Evolutionary conservation across 2,329 filamentous ascomycete species (phyloP).

Genomic region (Penicillium freii): DNA sequence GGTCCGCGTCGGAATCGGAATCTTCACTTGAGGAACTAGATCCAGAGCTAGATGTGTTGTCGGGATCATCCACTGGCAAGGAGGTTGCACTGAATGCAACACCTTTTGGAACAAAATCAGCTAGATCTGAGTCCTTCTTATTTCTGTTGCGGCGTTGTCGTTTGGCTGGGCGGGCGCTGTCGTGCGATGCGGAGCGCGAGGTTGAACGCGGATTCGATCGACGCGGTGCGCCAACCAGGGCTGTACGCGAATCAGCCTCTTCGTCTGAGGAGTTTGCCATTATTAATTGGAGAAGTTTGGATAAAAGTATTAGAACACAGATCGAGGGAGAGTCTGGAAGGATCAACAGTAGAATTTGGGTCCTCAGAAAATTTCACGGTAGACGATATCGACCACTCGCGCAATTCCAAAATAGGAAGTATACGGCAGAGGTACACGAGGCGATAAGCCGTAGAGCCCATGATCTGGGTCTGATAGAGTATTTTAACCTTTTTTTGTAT

Average conservation of each 20-base stretch:
- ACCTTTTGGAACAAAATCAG: slow-evolving; percentile 41
- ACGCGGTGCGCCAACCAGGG: slow-evolving; percentile 44
- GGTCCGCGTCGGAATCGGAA: slow-evolving; percentile 12
- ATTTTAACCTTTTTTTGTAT: too few relatives aligned
- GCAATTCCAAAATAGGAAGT: neutral
- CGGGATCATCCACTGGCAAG: slow-evolving; percentile 36
- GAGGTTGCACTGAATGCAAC: slow-evolving; percentile 35
- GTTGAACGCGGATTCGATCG: slow-evolving; percentile 24
- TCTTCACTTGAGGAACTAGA: slow-evolving; percentile 18
- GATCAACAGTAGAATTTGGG: slow-evolving; percentile 1
- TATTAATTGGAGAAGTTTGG: neutral
- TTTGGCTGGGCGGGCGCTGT: slow-evolving; percentile 27
- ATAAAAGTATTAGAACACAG: neutral
- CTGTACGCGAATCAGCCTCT: slow-evolving; percentile 49
- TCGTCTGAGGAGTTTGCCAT: slow-evolving; percentile 25
- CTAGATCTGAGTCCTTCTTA: slow-evolving; percentile 24
- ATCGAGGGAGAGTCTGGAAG: neutral
- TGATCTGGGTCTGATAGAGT: neutral
- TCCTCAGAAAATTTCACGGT: slow-evolving; percentile 28
- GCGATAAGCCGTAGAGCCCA: neutral
- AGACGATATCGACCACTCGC: neutral
- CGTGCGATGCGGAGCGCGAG: slow-evolving; percentile 23
- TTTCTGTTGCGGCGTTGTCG: slow-evolving; percentile 29
- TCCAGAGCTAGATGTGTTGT: slow-evolving; percentile 33
- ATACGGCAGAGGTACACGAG: neutral